Evolutionary conservation across 1,284 basidiomycete species (phyloP).

Genomic region (Malassezia nana): DNA sequence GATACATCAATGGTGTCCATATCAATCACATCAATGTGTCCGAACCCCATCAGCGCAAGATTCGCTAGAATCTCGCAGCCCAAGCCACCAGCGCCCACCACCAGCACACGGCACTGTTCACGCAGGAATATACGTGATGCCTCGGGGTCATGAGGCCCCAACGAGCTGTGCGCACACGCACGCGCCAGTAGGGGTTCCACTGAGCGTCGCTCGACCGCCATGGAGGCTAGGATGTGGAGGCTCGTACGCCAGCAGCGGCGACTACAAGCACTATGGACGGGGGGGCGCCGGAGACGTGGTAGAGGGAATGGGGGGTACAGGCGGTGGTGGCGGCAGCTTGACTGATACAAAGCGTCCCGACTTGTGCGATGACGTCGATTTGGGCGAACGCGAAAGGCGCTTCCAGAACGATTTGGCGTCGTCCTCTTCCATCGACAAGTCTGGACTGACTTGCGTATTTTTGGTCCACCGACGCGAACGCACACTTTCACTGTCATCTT

Average conservation of each 20-base stretch:
- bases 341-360: constrained; percentile 41
- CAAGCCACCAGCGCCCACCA: constrained; percentile 59
- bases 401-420: constrained; percentile 4
- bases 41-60: constrained; percentile 64
- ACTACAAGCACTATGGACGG: not conserved
- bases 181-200: not conserved
- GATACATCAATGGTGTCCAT: constrained; percentile 99
- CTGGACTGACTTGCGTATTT: not conserved
- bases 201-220: not conserved
- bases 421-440: not conserved
- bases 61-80: constrained; percentile 48
- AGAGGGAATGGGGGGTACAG: constrained; percentile 76
- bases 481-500: not conserved
- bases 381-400: constrained; percentile 5
- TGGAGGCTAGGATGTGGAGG: not conserved
- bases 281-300: not conserved
- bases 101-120: constrained; percentile 77
- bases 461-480: not conserved
- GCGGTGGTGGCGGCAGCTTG: constrained; percentile 62
- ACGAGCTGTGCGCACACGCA: not conserved
- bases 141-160: not conserved
- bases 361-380: constrained; percentile 5
- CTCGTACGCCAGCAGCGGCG: not conserved
- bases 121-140: constrained; percentile 69
- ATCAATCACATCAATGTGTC: constrained; percentile 97